Base-by-base conservation (phyloP, 345 rosid species). In the Salix caprea region DNA sequence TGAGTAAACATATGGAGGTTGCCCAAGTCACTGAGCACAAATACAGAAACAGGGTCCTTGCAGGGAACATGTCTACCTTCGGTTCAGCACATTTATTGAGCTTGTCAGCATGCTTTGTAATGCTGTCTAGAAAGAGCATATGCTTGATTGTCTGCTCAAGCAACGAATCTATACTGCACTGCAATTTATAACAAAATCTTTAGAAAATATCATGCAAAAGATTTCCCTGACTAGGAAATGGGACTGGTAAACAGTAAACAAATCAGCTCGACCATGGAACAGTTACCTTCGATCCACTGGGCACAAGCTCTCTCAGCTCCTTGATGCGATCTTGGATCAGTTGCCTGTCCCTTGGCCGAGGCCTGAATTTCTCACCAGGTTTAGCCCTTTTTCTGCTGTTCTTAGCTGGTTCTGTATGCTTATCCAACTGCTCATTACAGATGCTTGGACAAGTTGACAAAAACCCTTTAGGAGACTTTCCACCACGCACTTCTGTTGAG, bases 131-230 rank as follows among this genome's bases (percentile, higher is more conserved):
- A 82, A 91, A 93, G 50, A 90, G 87, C 96, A 93, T 90, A 80
- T 96, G 97, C 88, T 91, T 93, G 90, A 96, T 88, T 39, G 99
- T 93, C 66, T 91, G 91, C 86, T 93, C 99, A 81, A 96, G 89
- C 86, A 96, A 85, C 77, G 98, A 90, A 87, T 96, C 99, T 71
- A 96, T 96, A 77, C 99, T 96, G 88, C 98, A 93, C 99, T 96
- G 94, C 46, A 42, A 78, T 79, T 83, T 76, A 30, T 78, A 60
- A 50, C 64, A 48, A 79, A 81, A 37, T 69, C 77, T 67, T 81
- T 73, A 89, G 84, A 67, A 76, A 80, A 73, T 34, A 24, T 76
- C 64, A 67, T 39, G 50, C 14, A 36, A 6, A 30, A 28, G n/a
- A 71, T 56, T 70, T 77, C 36, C n/a, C 74, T 37, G 68, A 65